Evolutionary conservation across 202 grass and related monocot genomes (phyloP).

Genomic region (Panicum virgatum): DNA sequence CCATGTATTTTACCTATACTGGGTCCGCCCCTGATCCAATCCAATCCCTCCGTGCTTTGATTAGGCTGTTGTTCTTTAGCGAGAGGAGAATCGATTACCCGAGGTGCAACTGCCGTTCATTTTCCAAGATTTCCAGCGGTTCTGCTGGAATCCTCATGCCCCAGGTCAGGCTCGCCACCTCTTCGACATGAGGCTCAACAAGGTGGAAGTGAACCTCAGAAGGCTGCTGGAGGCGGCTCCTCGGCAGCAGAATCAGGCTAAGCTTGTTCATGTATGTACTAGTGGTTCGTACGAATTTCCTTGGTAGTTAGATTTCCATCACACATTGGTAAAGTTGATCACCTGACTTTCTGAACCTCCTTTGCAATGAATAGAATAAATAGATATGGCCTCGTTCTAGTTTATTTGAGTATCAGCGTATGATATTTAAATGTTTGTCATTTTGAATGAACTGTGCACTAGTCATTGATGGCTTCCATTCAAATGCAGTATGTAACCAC

Average conservation of each 20-base stretch:
- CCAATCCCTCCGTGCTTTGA: background rate
- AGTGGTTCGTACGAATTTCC: background rate
- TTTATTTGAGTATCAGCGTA: background rate
- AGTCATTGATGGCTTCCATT: constrained; percentile 4
- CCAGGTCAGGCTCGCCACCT: background rate
- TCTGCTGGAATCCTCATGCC: background rate
- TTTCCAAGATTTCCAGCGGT: background rate
- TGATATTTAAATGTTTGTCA: background rate
- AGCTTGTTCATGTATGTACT: constrained; percentile 92
- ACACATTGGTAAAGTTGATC: background rate
- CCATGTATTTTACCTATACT: too few relatives aligned
- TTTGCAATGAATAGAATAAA: background rate
- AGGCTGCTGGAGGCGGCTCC: constrained; percentile 83
- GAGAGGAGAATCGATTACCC: background rate
- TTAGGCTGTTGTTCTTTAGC: background rate
- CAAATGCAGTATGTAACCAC: constrained; percentile 79
- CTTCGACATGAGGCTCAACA: constrained; percentile 69
- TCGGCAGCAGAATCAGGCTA: constrained; percentile 76
- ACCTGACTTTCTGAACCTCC: background rate
- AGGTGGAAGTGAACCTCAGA: constrained; percentile 87
- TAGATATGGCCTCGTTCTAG: background rate
- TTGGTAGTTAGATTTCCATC: background rate
- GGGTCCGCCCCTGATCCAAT: too few relatives aligned
- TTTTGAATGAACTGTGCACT: background rate
- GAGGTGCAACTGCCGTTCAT: background rate